Conservation (phyloP, 495 filamentous ascomycete genomes). For the Penicillium parvum region DNA sequence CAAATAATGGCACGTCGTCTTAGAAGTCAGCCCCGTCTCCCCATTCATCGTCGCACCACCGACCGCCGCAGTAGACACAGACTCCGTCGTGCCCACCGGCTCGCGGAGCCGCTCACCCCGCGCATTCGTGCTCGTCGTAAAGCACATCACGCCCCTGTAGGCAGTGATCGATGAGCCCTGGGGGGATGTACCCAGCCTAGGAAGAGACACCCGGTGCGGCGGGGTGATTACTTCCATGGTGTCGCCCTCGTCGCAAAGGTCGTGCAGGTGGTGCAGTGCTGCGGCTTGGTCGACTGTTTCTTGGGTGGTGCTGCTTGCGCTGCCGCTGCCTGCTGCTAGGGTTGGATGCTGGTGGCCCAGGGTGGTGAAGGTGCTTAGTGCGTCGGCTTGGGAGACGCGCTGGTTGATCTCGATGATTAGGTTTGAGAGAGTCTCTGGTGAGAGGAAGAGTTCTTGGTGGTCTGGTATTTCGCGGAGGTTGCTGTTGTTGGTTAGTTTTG, state of each 20-base stretch:
- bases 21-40: conserved; percentile 13
- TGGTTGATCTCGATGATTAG: conserved; percentile 88
- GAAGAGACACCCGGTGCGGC: conserved; percentile 26
- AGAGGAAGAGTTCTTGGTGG: conserved; percentile 91
- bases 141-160: conserved; percentile 30
- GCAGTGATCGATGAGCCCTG: conserved; percentile 10
- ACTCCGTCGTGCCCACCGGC: conserved; percentile 6
- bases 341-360: conserved; percentile 20
- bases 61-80: conserved; percentile 9
- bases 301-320: conserved; percentile 13
- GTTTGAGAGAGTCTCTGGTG: conserved; percentile 67
- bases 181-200: conserved; percentile 26
- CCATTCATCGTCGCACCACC: conserved; percentile 17
- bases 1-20: conserved; percentile 33
- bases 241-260: conserved; percentile 62
- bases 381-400: conserved; percentile 49
- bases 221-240: conserved; percentile 51
- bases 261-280: conserved; percentile 69
- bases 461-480: conserved; percentile 85
- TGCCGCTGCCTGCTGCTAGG: conserved; percentile 22
- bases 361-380: conserved; percentile 24
- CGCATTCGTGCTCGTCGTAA: conserved; percentile 29
- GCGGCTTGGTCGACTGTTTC: conserved; percentile 58
- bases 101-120: conserved; percentile 11
- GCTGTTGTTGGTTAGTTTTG: conserved; percentile 41